Evolutionary conservation across 2,329 filamentous ascomycete species (phyloP).

Genomic region (Trichoderma sp.): DNA sequence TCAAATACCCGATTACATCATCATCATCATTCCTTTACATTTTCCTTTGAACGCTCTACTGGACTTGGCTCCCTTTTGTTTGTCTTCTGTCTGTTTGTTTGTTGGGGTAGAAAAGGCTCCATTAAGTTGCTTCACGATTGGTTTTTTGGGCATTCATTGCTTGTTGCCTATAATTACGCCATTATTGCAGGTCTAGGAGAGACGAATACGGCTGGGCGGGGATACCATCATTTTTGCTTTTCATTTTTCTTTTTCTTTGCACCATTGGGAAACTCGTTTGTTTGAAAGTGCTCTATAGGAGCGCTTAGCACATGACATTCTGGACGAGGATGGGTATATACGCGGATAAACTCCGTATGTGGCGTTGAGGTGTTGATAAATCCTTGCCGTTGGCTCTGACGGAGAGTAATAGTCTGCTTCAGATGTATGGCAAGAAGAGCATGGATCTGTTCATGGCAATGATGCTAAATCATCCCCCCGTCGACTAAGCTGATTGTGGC

Average conservation of each 20-base stretch:
- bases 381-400: conserved; percentile 13
- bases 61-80: background rate
- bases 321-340: conserved; percentile 22
- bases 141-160: background rate
- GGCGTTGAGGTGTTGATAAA: conserved; percentile 22
- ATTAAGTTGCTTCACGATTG: conserved; percentile 10
- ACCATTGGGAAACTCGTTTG: conserved; percentile 12
- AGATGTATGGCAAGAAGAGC: conserved; percentile 5
- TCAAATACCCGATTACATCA: background rate
- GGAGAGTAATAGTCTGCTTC: conserved; percentile 11
- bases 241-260: background rate
- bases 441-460: conserved; percentile 17
- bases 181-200: background rate
- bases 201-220: background rate
- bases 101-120: background rate
- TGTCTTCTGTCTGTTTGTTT: background rate
- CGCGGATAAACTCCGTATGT: conserved; percentile 23
- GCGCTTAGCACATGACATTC: conserved; percentile 15
- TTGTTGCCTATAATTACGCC: conserved; percentile 16
- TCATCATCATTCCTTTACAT: conserved; percentile 1
- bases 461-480: conserved; percentile 25
- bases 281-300: conserved; percentile 13
- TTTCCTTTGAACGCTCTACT: conserved; percentile 9
- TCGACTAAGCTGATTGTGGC: conserved; percentile 24
- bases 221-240: conserved; percentile 1